phyloP scores from a whole-genome alignment of 371 early-diverging fungal species.

The Sporodiniella umbellata region DNA sequence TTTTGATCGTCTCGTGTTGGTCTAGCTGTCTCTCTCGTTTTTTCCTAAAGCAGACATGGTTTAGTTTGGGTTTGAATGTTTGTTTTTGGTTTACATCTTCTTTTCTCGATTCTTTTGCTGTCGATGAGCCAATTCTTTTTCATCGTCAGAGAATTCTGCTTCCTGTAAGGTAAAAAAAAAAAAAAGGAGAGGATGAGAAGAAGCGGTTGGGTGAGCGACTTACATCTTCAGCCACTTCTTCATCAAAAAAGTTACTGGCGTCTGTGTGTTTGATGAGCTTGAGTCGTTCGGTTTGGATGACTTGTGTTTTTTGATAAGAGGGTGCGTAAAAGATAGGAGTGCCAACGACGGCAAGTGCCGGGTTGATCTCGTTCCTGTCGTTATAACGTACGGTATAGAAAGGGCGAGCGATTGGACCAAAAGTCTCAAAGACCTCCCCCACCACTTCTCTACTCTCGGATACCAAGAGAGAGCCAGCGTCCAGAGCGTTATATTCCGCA shows the following conservation, averaged over 20 bases:
- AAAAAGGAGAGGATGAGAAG: no score
- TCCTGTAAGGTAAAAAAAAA: no score
- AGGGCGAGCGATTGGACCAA: constrained; percentile 88
- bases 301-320: constrained; percentile 44
- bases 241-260: constrained; percentile 91
- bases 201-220: no score
- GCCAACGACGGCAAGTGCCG: constrained; percentile 41
- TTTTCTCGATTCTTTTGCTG: constrained; percentile 34
- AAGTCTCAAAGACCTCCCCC: constrained; percentile 89
- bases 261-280: constrained; percentile 78
- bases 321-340: constrained; percentile 62
- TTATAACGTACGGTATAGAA: constrained; percentile 81
- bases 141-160: constrained; percentile 87
- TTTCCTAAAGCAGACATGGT: no score
- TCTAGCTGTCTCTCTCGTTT: neutral
- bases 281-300: constrained; percentile 67
- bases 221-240: constrained; percentile 77
- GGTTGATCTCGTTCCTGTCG: constrained; percentile 56
- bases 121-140: constrained; percentile 65
- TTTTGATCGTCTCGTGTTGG: neutral
- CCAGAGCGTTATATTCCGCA: constrained; percentile 63
- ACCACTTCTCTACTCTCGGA: constrained; percentile 63
- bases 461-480: constrained; percentile 75
- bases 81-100: constrained; percentile 18
- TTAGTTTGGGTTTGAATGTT: no score